phyloP scores from a whole-genome alignment of 768 basidiomycete genomes.

The Trametopsis cervina region DNA sequence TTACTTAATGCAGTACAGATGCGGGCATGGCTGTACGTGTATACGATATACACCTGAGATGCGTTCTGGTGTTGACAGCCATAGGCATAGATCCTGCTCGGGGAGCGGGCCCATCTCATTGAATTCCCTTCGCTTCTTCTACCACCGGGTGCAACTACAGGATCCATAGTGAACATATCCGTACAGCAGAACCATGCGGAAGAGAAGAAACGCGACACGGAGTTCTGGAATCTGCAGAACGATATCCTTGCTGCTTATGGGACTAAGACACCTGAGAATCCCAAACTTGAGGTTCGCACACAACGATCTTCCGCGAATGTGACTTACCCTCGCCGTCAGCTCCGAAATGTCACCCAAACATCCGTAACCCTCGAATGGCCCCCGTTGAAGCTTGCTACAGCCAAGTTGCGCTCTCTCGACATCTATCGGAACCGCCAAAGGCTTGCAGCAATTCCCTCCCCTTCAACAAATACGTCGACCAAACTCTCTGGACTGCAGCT shows the following conservation, averaged over 20 bases:
- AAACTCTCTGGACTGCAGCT: constrained; percentile 80
- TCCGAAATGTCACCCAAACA: constrained; percentile 94
- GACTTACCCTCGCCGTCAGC: constrained; percentile 40
- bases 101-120: constrained; percentile 91
- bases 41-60: constrained; percentile 14
- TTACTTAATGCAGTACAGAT: constrained; percentile 38
- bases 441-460: constrained; percentile 78
- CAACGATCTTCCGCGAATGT: not conserved
- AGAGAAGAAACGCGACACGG: constrained; percentile 72
- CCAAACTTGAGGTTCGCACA: constrained; percentile 61
- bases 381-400: constrained; percentile 71
- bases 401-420: constrained; percentile 82
- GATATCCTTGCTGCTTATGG: constrained; percentile 77
- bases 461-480: constrained; percentile 78
- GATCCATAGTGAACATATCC: constrained; percentile 95
- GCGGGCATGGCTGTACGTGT: constrained; percentile 84
- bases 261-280: constrained; percentile 54
- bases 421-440: constrained; percentile 91
- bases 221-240: constrained; percentile 82
- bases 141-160: constrained; percentile 86
- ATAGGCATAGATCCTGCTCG: constrained; percentile 69
- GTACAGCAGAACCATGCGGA: constrained; percentile 83
- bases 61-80: constrained; percentile 1
- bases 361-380: constrained; percentile 97
- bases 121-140: constrained; percentile 96